Evolutionary conservation across 805 yeast genomes (phyloP).

Genomic region (Priceomyces carsonii): DNA sequence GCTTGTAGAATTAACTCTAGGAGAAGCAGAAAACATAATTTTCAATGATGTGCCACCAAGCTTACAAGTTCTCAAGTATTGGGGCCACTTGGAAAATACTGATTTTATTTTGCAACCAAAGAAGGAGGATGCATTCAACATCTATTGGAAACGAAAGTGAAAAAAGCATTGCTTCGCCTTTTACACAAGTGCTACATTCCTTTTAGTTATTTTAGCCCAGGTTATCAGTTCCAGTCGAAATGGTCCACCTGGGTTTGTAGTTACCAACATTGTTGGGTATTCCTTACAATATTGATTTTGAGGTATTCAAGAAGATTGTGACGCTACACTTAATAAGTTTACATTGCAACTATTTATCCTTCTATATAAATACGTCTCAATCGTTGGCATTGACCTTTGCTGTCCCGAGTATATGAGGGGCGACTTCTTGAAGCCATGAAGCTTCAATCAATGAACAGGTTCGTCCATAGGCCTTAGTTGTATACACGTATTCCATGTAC

Average conservation of each 20-base stretch:
- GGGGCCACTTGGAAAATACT: neutral
- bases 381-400: constrained; percentile 30
- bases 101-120: neutral
- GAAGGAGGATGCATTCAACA: neutral
- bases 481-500: constrained; percentile 93
- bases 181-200: no score
- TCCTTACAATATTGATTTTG: no score
- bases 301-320: no score
- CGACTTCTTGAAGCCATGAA: constrained; percentile 82
- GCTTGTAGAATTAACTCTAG: neutral
- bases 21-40: neutral
- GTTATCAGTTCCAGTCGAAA: no score
- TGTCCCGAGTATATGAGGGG: constrained; percentile 62
- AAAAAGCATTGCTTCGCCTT: neutral
- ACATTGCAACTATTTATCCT: no score
- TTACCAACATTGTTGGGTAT: no score
- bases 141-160: neutral
- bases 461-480: constrained; percentile 91
- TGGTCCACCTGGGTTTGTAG: no score
- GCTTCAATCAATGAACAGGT: constrained; percentile 79
- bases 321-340: no score
- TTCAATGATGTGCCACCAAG: neutral
- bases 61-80: neutral
- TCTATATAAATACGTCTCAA: no score
- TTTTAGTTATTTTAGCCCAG: no score